Evolutionary conservation across 2,329 filamentous ascomycete species (phyloP).

Genomic region (Pseudohalonectria lignicola): DNA sequence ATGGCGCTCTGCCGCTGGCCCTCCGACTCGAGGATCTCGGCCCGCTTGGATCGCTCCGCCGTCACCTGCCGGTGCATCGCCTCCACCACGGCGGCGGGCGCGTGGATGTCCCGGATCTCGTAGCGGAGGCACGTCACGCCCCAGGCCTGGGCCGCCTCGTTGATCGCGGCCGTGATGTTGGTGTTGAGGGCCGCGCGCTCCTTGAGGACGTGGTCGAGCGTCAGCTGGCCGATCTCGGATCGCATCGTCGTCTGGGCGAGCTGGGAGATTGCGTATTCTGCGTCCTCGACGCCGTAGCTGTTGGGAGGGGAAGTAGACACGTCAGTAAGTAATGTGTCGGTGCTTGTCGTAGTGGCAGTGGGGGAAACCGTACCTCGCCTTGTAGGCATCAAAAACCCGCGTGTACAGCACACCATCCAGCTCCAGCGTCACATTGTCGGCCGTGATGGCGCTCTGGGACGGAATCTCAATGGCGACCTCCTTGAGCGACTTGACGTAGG

Average conservation of each 20-base stretch:
- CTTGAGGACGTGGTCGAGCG: slow-evolving; percentile 94
- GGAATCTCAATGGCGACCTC: slow-evolving; percentile 95
- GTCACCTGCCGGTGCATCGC: slow-evolving; percentile 99
- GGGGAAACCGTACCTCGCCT: slow-evolving; percentile 60
- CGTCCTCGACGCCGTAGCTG: slow-evolving; percentile 96
- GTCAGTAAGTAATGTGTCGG: not conserved
- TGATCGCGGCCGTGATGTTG: slow-evolving; percentile 98
- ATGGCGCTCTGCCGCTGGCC: slow-evolving; percentile 95
- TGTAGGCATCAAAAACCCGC: slow-evolving; percentile 94
- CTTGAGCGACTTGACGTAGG: slow-evolving; percentile 96
- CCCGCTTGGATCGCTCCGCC: slow-evolving; percentile 91
- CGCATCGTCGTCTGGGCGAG: slow-evolving; percentile 98
- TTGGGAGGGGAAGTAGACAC: not conserved
- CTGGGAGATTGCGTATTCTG: slow-evolving; percentile 96
- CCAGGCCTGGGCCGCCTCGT: slow-evolving; percentile 95
- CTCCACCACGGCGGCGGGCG: slow-evolving; percentile 82
- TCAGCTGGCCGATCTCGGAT: slow-evolving; percentile 92
- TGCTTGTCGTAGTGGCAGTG: not conserved
- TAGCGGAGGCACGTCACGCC: slow-evolving; percentile 92
- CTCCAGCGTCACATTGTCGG: slow-evolving; percentile 95
- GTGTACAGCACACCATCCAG: slow-evolving; percentile 94
- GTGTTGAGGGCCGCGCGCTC: slow-evolving; percentile 92
- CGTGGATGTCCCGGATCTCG: slow-evolving; percentile 97
- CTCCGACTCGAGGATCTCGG: slow-evolving; percentile 94
- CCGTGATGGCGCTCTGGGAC: slow-evolving; percentile 93